Evolutionary conservation across 495 filamentous ascomycete genomes (phyloP).

Genomic region (Neurospora sp.): DNA sequence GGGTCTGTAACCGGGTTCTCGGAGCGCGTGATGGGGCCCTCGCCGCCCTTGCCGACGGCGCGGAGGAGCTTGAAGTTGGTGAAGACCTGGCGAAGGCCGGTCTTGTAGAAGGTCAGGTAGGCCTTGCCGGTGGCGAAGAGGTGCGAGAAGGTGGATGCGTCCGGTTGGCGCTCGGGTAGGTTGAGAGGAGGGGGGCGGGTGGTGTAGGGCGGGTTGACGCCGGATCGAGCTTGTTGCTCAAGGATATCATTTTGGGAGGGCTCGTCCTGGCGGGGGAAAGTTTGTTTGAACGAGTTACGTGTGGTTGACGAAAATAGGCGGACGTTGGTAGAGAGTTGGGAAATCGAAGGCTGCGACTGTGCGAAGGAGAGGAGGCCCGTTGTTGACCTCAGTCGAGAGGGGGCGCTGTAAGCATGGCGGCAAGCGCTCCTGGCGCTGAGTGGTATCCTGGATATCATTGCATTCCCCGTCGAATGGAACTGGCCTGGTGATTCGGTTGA

Average conservation of each 20-base stretch:
- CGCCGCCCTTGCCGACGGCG: constrained; percentile 7
- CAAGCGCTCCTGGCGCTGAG: constrained; percentile 1
- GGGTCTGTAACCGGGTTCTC: constrained; percentile 10
- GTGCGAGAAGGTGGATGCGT: constrained; percentile 32
- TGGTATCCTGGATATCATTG: constrained; percentile 3
- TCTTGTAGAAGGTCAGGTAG: constrained; percentile 76
- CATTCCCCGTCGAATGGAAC: background rate
- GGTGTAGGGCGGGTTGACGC: constrained; percentile 47
- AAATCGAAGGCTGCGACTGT: background rate
- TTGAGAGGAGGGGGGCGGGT: constrained; percentile 50
- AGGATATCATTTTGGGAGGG: background rate
- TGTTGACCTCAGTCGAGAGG: background rate
- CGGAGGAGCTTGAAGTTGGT: constrained; percentile 48
- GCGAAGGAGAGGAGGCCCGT: background rate
- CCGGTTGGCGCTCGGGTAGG: constrained; percentile 33
- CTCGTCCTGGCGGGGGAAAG: background rate
- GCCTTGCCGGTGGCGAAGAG: constrained; percentile 41
- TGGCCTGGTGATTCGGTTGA: background rate
- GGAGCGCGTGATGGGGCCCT: constrained; percentile 4
- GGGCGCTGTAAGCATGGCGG: background rate
- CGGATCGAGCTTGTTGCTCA: constrained; percentile 3
- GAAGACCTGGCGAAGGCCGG: constrained; percentile 59
- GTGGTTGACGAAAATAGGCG: background rate
- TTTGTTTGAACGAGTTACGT: background rate
- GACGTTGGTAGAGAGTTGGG: background rate